Conservation (phyloP, 768 basidiomycete genomes). For the Phylloporus sp. region DNA sequence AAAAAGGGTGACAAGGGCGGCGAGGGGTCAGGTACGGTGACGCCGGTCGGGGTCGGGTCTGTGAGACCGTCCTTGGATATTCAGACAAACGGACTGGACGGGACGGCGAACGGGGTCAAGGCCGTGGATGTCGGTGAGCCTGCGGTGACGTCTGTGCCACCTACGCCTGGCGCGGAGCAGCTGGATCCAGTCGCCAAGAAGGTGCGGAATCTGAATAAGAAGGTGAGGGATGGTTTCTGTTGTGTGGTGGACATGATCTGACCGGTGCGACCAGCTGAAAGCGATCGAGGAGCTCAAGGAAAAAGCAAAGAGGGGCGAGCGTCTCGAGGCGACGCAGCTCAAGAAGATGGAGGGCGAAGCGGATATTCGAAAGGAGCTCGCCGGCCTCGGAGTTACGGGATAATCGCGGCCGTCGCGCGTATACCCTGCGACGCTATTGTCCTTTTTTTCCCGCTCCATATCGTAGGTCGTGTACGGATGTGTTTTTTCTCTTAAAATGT, state of each 20-base stretch:
- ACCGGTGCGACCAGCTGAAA: constrained; percentile 60
- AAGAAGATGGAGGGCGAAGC: constrained; percentile 94
- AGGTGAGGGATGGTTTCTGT: constrained; percentile 56
- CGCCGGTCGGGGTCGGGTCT: constrained; percentile 25
- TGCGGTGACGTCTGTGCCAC: constrained; percentile 34
- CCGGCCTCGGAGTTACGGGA: constrained; percentile 28
- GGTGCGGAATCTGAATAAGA: constrained; percentile 91
- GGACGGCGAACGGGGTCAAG: constrained; percentile 15
- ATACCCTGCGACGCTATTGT: too few relatives aligned
- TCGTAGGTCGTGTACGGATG: too few relatives aligned
- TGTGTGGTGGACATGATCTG: not conserved
- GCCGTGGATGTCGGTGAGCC: constrained; percentile 4
- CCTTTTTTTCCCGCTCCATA: too few relatives aligned
- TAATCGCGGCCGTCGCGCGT: not conserved
- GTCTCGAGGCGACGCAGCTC: constrained; percentile 89
- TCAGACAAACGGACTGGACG: constrained; percentile 24
- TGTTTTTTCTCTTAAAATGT: constrained; percentile 5
- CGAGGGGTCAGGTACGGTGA: constrained; percentile 26
- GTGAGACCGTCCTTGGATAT: constrained; percentile 36
- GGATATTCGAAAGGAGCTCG: constrained; percentile 79
- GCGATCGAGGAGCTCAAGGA: constrained; percentile 99
- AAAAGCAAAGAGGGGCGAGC: constrained; percentile 83
- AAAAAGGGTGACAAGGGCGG: constrained; percentile 43
- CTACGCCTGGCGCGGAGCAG: constrained; percentile 53
- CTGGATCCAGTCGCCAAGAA: constrained; percentile 87